phyloP scores from a whole-genome alignment of 768 basidiomycete genomes.

The Paxillus rubicundulus region DNA sequence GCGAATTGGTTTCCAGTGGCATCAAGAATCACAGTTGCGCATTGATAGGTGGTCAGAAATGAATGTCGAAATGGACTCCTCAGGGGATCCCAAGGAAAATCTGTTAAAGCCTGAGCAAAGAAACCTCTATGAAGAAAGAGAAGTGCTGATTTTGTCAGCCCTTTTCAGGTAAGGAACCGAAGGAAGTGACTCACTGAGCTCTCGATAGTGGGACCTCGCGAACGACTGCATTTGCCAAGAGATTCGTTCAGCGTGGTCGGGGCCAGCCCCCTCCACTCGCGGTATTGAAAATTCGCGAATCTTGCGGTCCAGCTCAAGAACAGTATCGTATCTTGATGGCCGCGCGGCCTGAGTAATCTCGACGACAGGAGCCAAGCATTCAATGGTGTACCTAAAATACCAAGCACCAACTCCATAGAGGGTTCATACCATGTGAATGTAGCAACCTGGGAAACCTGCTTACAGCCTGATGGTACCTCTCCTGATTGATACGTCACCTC shows the following conservation, averaged over 20 bases:
- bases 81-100: conserved; percentile 47
- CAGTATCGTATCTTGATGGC: conserved; percentile 43
- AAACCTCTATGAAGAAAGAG: conserved; percentile 55
- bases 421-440: background rate
- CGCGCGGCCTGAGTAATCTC: conserved; percentile 40
- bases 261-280: conserved; percentile 11
- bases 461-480: conserved; percentile 46
- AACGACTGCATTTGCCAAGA: conserved; percentile 42
- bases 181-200: conserved; percentile 35
- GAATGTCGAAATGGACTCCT: conserved; percentile 48
- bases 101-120: conserved; percentile 55
- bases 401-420: conserved; percentile 43
- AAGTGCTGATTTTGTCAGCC: conserved; percentile 37
- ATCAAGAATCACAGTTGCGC: conserved; percentile 46
- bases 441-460: conserved; percentile 17
- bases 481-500: conserved; percentile 43
- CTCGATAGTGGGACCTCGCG: conserved; percentile 44
- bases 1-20: conserved; percentile 40
- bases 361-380: conserved; percentile 45
- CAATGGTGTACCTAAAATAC: conserved; percentile 40
- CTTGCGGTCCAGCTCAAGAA: conserved; percentile 50
- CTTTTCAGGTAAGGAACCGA: background rate
- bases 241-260: conserved; percentile 27
- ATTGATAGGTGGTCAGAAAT: conserved; percentile 49
- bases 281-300: conserved; percentile 40